Percentiles rank a stretch among this genome's conserved stretches.
Conservation (phyloP, 2,329 filamentous ascomycete species). For the Cytospora piceae region DNA sequence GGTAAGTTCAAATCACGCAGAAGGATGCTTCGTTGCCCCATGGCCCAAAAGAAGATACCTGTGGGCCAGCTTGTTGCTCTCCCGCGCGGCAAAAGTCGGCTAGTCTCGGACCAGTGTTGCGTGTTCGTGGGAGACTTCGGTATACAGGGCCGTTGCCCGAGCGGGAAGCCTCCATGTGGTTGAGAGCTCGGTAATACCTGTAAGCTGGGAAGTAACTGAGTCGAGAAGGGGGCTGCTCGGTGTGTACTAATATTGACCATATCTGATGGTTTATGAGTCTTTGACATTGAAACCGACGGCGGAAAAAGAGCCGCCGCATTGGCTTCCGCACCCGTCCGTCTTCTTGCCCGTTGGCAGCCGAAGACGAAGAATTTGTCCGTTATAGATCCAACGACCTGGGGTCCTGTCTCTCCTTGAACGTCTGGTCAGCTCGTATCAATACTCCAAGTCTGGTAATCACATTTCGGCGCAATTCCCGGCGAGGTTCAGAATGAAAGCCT, state of each 20-base stretch:
- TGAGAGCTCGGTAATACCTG: background rate
- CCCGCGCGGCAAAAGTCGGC: background rate
- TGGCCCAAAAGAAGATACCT: background rate
- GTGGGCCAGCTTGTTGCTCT: background rate
- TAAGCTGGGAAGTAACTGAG: background rate
- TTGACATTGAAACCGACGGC: conserved; percentile 1
- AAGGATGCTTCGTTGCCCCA: too few species aligned
- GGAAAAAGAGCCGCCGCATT: conserved; percentile 1
- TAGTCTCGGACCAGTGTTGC: background rate
- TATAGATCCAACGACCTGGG: background rate
- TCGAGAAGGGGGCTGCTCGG: background rate
- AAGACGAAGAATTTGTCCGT: background rate
- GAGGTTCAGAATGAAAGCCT: background rate
- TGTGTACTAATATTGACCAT: background rate
- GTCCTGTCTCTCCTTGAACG: background rate
- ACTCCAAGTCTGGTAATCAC: background rate
- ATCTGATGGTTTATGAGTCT: background rate
- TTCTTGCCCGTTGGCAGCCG: conserved; percentile 8
- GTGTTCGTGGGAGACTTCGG: background rate
- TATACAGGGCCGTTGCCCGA: background rate
- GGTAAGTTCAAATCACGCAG: too few species aligned
- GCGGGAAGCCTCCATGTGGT: background rate
- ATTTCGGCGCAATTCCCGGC: background rate
- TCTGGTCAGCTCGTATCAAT: background rate
- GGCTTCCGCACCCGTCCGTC: conserved; percentile 7